Evolutionary conservation across 2,329 filamentous ascomycete species (phyloP), one percentile per base, ranked within the genome.

Genomic region (Penicillium sp.): DNA sequence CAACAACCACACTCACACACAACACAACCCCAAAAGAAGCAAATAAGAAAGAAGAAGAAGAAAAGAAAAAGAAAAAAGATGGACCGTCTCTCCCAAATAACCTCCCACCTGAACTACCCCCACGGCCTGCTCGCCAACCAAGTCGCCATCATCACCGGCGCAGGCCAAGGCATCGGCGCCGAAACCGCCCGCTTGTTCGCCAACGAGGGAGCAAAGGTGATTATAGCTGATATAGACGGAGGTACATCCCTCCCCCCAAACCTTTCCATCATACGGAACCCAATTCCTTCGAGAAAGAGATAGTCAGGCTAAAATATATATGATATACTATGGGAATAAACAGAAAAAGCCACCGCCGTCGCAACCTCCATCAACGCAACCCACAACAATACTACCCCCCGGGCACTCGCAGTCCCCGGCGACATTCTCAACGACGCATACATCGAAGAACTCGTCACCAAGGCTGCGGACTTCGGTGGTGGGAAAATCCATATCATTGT

Each of bases 401-500:
- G 79, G 48, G 88, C 88, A n/a, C 75, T 90, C 45, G 81, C 84
- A 2, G 82, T 93, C 0, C 74, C 82, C 0, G 89, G 89, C 52
- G 88, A 95, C 64, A 80, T 95, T 64, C 77, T 88, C 21, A 78
- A 87, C 64, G 74, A 80, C 41, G 71, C 75, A 19, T 91, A 93
- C 69, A 77, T 90, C 64, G 76, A 80, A 53, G 72, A 76, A 8
- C 78, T 95, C 15, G 81, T 95, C 24, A 75, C 82, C 64, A 80
- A 82, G 62, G 78, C 88, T 0, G 88, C 87, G 1, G 84, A 83
- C 42, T 94, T 95, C 64, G 89, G 89, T 51, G 74, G 78, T 56
- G 88, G 88, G 63, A 94, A 94, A 75, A 89, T 95, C 55, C 85
- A 95, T 69, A 85, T 93, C 65, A 84, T 95, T 49, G 86, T 95